These are phyloP conservation scores for Pythium pectinolyticum DNA, from an alignment of 352 stramenopile species.

Conservation along the genomic window DNA sequence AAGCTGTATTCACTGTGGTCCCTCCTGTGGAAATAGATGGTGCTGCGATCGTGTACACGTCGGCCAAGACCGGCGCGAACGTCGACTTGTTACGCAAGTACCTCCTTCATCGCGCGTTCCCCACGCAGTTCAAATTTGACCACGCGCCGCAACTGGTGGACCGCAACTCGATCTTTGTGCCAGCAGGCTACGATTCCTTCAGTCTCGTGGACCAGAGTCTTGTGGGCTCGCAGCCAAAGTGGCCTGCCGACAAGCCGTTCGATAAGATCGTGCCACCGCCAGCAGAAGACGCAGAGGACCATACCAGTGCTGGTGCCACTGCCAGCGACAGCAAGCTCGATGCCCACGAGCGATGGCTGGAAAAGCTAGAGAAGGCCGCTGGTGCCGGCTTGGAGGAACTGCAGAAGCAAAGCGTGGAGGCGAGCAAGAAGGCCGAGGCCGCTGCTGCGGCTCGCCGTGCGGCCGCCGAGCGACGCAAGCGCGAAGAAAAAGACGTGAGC, in stretches of 20 bases:
- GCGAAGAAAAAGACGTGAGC: constrained; percentile 82
- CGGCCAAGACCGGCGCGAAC: constrained; percentile 73
- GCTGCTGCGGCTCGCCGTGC: constrained; percentile 63
- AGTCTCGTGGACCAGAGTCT: constrained; percentile 75
- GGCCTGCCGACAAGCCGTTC: constrained; percentile 74
- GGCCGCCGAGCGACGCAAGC: constrained; percentile 70
- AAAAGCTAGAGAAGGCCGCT: constrained; percentile 80
- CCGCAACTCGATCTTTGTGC: constrained; percentile 67
- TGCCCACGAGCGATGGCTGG: constrained; percentile 71
- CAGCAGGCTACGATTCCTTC: constrained; percentile 78
- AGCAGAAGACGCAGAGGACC: constrained; percentile 30
- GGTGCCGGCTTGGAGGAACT: constrained; percentile 75
- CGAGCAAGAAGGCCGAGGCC: constrained; percentile 77
- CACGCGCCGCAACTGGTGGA: constrained; percentile 74
- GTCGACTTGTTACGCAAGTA: constrained; percentile 75
- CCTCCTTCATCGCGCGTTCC: constrained; percentile 68
- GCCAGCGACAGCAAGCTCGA: constrained; percentile 63
- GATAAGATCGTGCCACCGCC: constrained; percentile 78
- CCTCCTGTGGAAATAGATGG: constrained; percentile 56
- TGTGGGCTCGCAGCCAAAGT: constrained; percentile 70
- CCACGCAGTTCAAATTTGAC: constrained; percentile 70
- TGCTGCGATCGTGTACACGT: constrained; percentile 79
- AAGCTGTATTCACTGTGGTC: not conserved
- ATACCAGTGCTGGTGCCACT: constrained; percentile 13
- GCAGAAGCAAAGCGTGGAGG: constrained; percentile 84